These are phyloP conservation scores for Protea cynaroides DNA, from an alignment of 164 flowering plant genomes.

Conservation along the genomic window DNA sequence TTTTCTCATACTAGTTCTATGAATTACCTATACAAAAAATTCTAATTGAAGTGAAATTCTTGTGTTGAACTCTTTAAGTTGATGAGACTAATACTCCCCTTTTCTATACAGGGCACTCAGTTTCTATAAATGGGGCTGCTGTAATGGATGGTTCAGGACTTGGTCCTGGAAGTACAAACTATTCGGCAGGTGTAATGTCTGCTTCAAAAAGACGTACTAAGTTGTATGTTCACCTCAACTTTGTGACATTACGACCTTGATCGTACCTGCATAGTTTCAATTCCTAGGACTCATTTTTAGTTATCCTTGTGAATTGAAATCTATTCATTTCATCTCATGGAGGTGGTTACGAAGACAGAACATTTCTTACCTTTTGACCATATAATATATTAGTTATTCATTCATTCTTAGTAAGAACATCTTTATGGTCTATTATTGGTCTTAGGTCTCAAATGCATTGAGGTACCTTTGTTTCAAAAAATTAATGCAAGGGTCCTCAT, in stretches of 20 bases:
- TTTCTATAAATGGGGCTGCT: conserved; percentile 24
- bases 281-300: not conserved
- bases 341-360: not conserved
- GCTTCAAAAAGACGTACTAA: conserved; percentile 49
- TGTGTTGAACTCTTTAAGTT: not conserved
- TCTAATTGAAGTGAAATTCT: not conserved
- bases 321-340: conserved; percentile 6
- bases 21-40: not conserved
- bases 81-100: conserved; percentile 6
- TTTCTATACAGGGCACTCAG: conserved; percentile 27
- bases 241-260: not conserved
- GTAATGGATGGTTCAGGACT: conserved; percentile 34
- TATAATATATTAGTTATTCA: not conserved
- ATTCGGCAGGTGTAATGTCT: conserved; percentile 24
- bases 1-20: not conserved
- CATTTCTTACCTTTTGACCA: not conserved
- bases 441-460: conserved; percentile 5
- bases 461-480: conserved; percentile 5
- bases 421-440: not conserved
- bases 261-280: conserved; percentile 6
- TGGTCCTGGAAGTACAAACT: conserved; percentile 31
- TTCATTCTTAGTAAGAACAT: conserved; percentile 4
- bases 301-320: conserved; percentile 1
- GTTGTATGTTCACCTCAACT: conserved; percentile 40
- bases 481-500: conserved; percentile 14